Conservation (phyloP, 73 alveolate genomes). For the Stentor roeselii region DNA sequence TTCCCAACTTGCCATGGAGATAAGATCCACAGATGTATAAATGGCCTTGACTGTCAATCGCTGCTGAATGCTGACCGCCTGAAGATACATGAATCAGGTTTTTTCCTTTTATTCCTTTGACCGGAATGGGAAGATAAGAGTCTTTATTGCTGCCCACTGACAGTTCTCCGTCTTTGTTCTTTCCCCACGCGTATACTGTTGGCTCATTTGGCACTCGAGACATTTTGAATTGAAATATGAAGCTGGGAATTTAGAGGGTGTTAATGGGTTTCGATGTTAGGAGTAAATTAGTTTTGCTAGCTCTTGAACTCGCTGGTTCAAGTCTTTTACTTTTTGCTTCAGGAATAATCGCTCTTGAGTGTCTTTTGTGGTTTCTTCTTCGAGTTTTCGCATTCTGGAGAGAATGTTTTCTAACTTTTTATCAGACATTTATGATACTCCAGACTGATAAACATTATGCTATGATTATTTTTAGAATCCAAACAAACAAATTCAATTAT, state of each 20-base stretch:
- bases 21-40: constrained; percentile 77
- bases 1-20: constrained; percentile 84
- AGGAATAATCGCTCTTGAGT: too few relatives aligned
- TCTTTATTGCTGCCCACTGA: constrained; percentile 72
- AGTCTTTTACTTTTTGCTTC: too few relatives aligned
- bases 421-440: too few relatives aligned
- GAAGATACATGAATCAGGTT: constrained; percentile 57
- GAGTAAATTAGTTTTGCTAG: too few relatives aligned
- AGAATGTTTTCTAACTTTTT: too few relatives aligned
- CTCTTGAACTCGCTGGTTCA: too few relatives aligned
- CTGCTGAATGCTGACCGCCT: constrained; percentile 83
- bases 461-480: background rate
- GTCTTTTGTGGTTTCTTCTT: too few relatives aligned
- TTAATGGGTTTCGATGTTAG: too few relatives aligned
- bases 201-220: background rate
- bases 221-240: too few relatives aligned
- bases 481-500: background rate
- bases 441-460: too few relatives aligned
- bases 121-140: constrained; percentile 70
- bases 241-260: too few relatives aligned
- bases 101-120: constrained; percentile 54
- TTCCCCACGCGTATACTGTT: constrained; percentile 67
- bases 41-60: constrained; percentile 71
- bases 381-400: too few relatives aligned
- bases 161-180: constrained; percentile 87